Conservation (phyloP, 2,329 filamentous ascomycete genomes). For the Nemania bipapillata region DNA sequence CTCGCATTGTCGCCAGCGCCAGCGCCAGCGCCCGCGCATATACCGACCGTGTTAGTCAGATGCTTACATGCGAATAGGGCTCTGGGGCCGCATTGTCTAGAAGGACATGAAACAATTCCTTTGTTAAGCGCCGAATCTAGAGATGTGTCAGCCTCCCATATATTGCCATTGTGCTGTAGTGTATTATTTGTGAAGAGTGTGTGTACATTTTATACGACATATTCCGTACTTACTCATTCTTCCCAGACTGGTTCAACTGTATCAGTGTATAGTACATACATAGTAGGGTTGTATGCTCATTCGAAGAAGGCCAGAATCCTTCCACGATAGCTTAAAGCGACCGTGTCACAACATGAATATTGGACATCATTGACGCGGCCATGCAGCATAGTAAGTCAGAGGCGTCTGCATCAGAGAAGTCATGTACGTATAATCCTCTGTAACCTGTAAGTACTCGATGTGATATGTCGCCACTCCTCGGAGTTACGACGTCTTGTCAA, state of each 20-base stretch:
- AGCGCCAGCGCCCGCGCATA: too few species aligned
- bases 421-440: constrained; percentile 11
- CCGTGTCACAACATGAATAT: constrained; percentile 1
- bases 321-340: background rate
- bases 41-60: constrained; percentile 14
- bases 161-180: background rate
- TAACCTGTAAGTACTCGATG: background rate
- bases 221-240: background rate
- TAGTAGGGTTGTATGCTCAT: background rate
- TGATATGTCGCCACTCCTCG: constrained; percentile 3
- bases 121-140: background rate
- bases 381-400: constrained; percentile 13
- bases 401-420: background rate
- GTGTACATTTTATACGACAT: background rate
- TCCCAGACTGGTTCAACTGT: background rate
- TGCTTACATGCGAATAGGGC: constrained; percentile 1
- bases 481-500: background rate
- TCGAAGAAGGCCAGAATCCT: constrained; percentile 6
- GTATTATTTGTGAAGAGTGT: too few species aligned
- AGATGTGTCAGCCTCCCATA: constrained; percentile 18
- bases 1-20: background rate
- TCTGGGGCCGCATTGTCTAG: constrained; percentile 13
- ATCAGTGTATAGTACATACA: background rate
- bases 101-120: background rate
- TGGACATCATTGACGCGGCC: background rate